phyloP scores from a whole-genome alignment of 371 early-diverging fungal species.

The Rhizopus delemar region DNA sequence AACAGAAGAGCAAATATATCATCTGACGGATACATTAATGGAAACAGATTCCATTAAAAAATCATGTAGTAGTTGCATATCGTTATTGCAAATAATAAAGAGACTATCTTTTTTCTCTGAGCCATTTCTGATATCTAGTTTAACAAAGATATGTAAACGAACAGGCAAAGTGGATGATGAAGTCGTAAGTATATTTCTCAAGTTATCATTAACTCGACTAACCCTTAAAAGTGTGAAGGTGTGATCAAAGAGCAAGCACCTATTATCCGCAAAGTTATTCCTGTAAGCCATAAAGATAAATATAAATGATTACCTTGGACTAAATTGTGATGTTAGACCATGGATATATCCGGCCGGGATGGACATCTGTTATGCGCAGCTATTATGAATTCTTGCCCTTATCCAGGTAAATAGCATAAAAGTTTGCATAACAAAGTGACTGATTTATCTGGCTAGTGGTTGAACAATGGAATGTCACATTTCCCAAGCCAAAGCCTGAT shows the following conservation, averaged over 20 bases:
- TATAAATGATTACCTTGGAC: background rate
- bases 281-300: constrained; percentile 18
- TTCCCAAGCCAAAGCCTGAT: constrained; percentile 56
- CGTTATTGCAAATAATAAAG: constrained; percentile 4
- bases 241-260: constrained; percentile 55
- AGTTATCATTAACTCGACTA: no score
- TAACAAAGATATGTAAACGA: constrained; percentile 36
- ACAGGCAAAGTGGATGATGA: constrained; percentile 35
- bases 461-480: constrained; percentile 41
- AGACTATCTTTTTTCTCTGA: constrained; percentile 3
- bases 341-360: constrained; percentile 50
- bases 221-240: constrained; percentile 42
- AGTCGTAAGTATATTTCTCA: constrained; percentile 32
- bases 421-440: no score
- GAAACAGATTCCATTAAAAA: background rate
- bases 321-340: constrained; percentile 31
- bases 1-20: background rate
- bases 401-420: constrained; percentile 35
- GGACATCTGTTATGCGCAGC: constrained; percentile 52
- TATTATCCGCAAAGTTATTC: constrained; percentile 42
- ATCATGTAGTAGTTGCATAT: constrained; percentile 8
- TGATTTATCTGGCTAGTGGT: constrained; percentile 19
- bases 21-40: constrained; percentile 1
- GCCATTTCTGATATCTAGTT: background rate
- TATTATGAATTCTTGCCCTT: constrained; percentile 46